Evolutionary conservation across 306 rosid species (phyloP), one percentile per base, ranked within the genome.

Genomic region (Malus orientalis): DNA sequence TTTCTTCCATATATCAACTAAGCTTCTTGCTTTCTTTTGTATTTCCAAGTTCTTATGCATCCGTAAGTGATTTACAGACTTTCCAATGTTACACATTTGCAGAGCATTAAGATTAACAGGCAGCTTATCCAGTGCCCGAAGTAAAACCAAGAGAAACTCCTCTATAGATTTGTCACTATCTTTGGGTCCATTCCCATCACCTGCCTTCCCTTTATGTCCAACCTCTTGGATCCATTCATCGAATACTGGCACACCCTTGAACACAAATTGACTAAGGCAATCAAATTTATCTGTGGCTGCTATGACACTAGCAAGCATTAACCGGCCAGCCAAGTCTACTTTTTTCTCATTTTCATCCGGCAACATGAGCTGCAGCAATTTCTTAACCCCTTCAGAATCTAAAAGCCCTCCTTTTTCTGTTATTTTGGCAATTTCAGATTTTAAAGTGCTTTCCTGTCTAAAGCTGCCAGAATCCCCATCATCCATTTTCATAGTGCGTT

Each of bases 221-320:
- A 83, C 91, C 87, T 93, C 98, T 67, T 91, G 98, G 71, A 93
- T 93, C 98, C 98, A 93, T 75, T 89, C 97, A 64, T 93, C 93
- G 22, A 91, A 83, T 71, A 93, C 92, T 67, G 89, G 90, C 78
- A 93, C 82, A 67, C 98, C 98, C 77, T 75, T 80, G 11, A 83
- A 88, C 65, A 93, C 97, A 84, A 93, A 91, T 87, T 77, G 82
- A 65, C 71, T 38, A 74, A 93, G 97, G 81, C 91, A 93, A 36
- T 93, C 98, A 70, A 75, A n/a, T 66, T 80, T 88, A 25, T 93
- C 96, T 6, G 97, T 93, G 51, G 83, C 87, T 57, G 97, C 86
- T 74, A 93, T 81, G 27, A 93, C 96, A 78, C 85, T 90, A 45
- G 84, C 98, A 85, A 93, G 91, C 87, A 87, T 82, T 58, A 82